Base-by-base conservation (phyloP, 139 green algal genomes). In the Chlorella vulgaris region DNA sequence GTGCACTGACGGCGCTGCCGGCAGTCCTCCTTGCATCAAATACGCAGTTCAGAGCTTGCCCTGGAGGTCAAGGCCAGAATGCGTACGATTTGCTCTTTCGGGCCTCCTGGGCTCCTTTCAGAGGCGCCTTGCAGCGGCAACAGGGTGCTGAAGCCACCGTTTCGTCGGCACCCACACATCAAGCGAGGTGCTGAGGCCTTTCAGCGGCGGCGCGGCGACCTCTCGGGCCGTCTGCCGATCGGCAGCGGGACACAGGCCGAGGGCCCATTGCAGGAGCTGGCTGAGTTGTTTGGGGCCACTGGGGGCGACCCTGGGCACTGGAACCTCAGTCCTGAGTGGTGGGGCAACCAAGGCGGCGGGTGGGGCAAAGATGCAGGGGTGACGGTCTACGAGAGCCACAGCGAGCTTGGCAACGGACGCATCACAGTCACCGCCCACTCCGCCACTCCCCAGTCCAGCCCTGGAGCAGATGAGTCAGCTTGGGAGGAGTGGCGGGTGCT, bases 401-500 rank as follows among this genome's bases (percentile, higher is more conserved):
- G 76, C 26, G 28, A 19, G 6, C 42, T 10, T 24, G 86, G 83
- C 47, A 92, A 92, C 38, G 88, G 88, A 10, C 38, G 65, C 8
- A 73, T 93, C 2, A 51, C 53, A 8, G 88, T 92, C 35, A 92
- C 88, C 2, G 68, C 88, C 0, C 88, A 92, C 76, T 31, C 82
- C 19, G 76, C 74, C 4, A 73, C 74, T n/a, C 15, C 2, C 29
- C 28, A 65, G 36, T 36, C 26, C 18, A 1, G 10, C 19, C 29
- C 36, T 15, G 3, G 50, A 65, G 26, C 71, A 43, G 5, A 15
- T n/a, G 66, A 2, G 43, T 38, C 4, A 2, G 0, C 24, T 21
- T 66, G 69, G 29, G 78, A 89, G 40, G 78, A 93, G 71, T 93
- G 89, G 89, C 77, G 89, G 3, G 89, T 93, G 47, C 70, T 93